A percentile compares a stretch with the other conserved stretches of the same genome.
Evolutionary conservation across 2,329 filamentous ascomycete species (phyloP).

Genomic region (Aureobasidium pullulans): DNA sequence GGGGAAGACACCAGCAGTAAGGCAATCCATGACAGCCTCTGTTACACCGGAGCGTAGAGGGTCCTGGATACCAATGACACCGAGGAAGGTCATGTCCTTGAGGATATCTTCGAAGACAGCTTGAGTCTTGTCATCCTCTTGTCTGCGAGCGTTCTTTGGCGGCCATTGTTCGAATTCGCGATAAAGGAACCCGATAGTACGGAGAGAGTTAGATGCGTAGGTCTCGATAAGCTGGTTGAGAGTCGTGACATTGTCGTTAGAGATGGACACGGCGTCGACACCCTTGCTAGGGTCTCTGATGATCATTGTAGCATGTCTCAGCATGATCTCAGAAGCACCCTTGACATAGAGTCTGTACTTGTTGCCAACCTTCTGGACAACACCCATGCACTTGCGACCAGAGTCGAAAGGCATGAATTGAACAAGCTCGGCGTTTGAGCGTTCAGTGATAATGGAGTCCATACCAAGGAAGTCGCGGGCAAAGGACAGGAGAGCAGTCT

Average conservation of each 20-base stretch:
- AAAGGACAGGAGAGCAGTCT: slow-evolving; percentile 66
- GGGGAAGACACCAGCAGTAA: slow-evolving; percentile 61
- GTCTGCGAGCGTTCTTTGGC: slow-evolving; percentile 52
- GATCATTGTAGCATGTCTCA: slow-evolving; percentile 43
- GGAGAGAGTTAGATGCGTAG: slow-evolving; percentile 72
- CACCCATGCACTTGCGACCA: slow-evolving; percentile 61
- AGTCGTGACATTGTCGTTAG: slow-evolving; percentile 48
- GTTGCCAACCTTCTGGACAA: slow-evolving; percentile 50
- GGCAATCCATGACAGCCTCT: slow-evolving; percentile 59
- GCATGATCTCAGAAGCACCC: slow-evolving; percentile 45
- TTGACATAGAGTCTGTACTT: slow-evolving; percentile 51
- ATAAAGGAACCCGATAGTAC: slow-evolving; percentile 78
- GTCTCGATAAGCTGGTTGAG: slow-evolving; percentile 63
- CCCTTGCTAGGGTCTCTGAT: slow-evolving; percentile 55
- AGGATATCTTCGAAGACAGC: slow-evolving; percentile 63
- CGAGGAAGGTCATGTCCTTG: slow-evolving; percentile 64
- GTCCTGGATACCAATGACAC: slow-evolving; percentile 67
- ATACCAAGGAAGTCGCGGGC: slow-evolving; percentile 60
- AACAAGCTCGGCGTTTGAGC: slow-evolving; percentile 53
- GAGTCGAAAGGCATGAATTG: slow-evolving; percentile 57
- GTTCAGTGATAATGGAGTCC: slow-evolving; percentile 52
- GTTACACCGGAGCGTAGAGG: slow-evolving; percentile 62
- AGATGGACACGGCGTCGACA: slow-evolving; percentile 46
- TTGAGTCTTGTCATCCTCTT: slow-evolving; percentile 55
- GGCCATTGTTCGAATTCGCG: slow-evolving; percentile 72